phyloP scores from a whole-genome alignment of 2,329 filamentous ascomycete genomes.

The Chaetoscypha palmicola region DNA sequence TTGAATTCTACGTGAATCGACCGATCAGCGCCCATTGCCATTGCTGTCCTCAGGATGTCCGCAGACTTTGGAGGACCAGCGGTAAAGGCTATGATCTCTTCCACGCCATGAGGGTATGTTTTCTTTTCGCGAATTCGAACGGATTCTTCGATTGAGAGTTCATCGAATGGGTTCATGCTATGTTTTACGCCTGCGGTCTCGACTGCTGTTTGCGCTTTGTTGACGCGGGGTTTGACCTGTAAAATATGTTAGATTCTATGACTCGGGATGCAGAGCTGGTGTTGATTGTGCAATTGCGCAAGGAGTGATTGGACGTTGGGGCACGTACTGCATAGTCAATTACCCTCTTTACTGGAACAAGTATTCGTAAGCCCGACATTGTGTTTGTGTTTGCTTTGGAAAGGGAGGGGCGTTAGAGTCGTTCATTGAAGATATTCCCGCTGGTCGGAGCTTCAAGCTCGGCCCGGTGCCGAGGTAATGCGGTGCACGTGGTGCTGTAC shows the following conservation, averaged over 20 bases:
- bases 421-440: background rate
- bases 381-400: constrained; percentile 4
- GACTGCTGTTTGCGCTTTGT: constrained; percentile 73
- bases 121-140: constrained; percentile 90
- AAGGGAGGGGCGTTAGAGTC: background rate
- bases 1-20: constrained; percentile 78
- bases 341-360: constrained; percentile 76
- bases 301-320: no score
- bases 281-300: no score
- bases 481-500: background rate
- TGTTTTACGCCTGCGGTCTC: constrained; percentile 93
- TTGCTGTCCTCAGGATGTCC: constrained; percentile 87
- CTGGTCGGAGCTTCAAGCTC: background rate
- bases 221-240: constrained; percentile 62
- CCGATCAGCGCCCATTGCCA: constrained; percentile 98
- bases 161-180: constrained; percentile 98
- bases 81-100: constrained; percentile 85
- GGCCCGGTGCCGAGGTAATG: background rate
- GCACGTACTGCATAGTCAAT: constrained; percentile 74
- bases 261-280: background rate
- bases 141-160: constrained; percentile 94
- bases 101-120: constrained; percentile 62
- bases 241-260: background rate
- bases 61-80: constrained; percentile 82
- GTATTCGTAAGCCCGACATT: constrained; percentile 64